Evolutionary conservation across 2,329 filamentous ascomycete species (phyloP).

Genomic region (Calonectria honghensis): DNA sequence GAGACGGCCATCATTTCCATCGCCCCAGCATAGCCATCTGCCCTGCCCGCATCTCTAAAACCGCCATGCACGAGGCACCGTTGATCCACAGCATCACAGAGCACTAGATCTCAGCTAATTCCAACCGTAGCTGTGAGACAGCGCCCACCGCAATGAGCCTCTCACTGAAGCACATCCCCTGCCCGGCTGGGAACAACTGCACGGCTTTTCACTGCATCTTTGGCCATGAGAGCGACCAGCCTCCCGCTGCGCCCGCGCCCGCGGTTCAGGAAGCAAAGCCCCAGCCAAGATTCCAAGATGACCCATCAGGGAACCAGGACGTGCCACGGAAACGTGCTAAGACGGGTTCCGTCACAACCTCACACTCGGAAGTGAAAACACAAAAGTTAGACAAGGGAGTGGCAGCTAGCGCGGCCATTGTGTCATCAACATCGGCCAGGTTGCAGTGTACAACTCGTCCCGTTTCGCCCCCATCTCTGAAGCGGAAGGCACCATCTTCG

Average conservation of each 20-base stretch:
- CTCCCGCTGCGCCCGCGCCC: conserved; percentile 39
- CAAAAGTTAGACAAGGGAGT: conserved; percentile 33
- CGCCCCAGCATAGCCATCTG: conserved; percentile 1
- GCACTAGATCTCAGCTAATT: conserved; percentile 12
- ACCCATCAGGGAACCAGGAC: conserved; percentile 51
- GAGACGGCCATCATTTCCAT: neutral
- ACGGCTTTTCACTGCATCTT: conserved; percentile 72
- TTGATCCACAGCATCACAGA: conserved; percentile 1
- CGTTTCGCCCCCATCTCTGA: conserved; percentile 60
- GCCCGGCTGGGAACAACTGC: conserved; percentile 69
- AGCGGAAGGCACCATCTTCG: conserved; percentile 46
- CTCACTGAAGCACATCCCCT: conserved; percentile 69
- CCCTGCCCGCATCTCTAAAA: neutral
- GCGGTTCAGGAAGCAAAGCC: conserved; percentile 15
- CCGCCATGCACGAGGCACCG: neutral
- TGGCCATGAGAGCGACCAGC: conserved; percentile 63
- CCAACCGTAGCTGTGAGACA: conserved; percentile 16
- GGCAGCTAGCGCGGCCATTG: conserved; percentile 15
- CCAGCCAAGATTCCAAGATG: conserved; percentile 33
- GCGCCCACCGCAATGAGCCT: conserved; percentile 58
- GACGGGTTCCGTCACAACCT: conserved; percentile 45
- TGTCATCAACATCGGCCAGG: conserved; percentile 25
- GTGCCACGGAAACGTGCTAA: conserved; percentile 58
- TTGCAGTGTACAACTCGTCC: conserved; percentile 54
- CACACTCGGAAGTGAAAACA: conserved; percentile 34